A percentile compares a stretch with the other conserved stretches of the same genome.
phyloP scores from a whole-genome alignment of 495 filamentous ascomycete genomes.

The Aspergillus funiculosus region DNA sequence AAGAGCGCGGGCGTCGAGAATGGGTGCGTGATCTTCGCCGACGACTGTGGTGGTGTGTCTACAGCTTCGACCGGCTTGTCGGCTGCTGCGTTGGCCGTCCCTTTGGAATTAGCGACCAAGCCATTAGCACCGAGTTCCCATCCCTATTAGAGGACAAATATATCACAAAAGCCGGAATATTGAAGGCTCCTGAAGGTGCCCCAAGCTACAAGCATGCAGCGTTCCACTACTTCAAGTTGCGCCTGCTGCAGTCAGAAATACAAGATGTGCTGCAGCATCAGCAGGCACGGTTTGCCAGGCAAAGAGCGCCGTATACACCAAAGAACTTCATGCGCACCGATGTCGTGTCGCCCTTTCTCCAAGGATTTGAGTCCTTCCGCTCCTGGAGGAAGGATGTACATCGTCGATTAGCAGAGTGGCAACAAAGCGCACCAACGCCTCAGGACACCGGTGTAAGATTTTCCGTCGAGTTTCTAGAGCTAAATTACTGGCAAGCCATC shows the following conservation, averaged over 20 bases:
- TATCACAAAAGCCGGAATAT: slow-evolving; percentile 79
- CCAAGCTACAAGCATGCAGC: slow-evolving; percentile 85
- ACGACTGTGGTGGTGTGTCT: slow-evolving; percentile 94
- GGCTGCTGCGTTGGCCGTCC: slow-evolving; percentile 88
- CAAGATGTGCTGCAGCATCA: slow-evolving; percentile 89
- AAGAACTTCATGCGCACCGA: slow-evolving; percentile 73
- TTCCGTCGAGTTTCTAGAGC: slow-evolving; percentile 75
- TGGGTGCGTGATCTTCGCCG: slow-evolving; percentile 83
- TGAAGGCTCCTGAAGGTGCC: slow-evolving; percentile 44
- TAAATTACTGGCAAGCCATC: slow-evolving; percentile 98
- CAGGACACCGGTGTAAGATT: slow-evolving; percentile 80
- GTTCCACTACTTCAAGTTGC: slow-evolving; percentile 84
- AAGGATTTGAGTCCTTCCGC: slow-evolving; percentile 76
- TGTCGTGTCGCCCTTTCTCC: slow-evolving; percentile 78
- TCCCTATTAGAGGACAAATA: slow-evolving; percentile 79
- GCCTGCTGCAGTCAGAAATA: slow-evolving; percentile 93
- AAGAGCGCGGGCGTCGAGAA: slow-evolving; percentile 69
- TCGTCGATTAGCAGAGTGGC: slow-evolving; percentile 78
- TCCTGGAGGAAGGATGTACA: slow-evolving; percentile 88
- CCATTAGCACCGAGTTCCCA: slow-evolving; percentile 90
- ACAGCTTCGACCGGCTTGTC: slow-evolving; percentile 88
- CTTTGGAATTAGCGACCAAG: slow-evolving; percentile 89
- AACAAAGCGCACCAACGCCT: slow-evolving; percentile 69
- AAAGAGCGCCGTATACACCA: slow-evolving; percentile 48
- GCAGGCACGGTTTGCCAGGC: slow-evolving; percentile 53